Conservation (phyloP, 2,329 filamentous ascomycete species). For the Fusarium euwallaceae region DNA sequence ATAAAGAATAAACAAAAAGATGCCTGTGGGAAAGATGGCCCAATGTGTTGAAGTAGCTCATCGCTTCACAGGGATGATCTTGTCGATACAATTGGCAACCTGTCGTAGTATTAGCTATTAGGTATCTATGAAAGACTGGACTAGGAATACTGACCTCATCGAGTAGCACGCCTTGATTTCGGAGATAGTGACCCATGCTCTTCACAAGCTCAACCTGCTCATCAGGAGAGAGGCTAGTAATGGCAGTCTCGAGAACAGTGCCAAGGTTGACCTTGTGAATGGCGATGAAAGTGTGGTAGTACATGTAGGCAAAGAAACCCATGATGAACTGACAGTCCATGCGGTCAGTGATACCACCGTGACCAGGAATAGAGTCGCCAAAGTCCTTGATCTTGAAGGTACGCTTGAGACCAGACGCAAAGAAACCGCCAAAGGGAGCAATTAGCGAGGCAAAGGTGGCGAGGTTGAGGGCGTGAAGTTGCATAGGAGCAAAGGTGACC, state of each 20-base stretch:
- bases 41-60: conserved; percentile 26
- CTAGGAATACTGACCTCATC: conserved; percentile 46
- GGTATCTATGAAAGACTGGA: background rate
- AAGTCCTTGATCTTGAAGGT: conserved; percentile 99
- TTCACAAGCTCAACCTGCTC: conserved; percentile 89
- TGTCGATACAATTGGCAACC: conserved; percentile 47
- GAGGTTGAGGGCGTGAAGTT: conserved; percentile 91
- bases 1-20: conserved; percentile 33
- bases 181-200: conserved; percentile 72
- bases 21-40: conserved; percentile 19
- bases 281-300: conserved; percentile 97
- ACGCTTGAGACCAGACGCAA: conserved; percentile 95
- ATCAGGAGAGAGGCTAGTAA: conserved; percentile 87
- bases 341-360: conserved; percentile 97
- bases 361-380: conserved; percentile 96
- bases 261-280: conserved; percentile 88
- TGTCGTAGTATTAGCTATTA: conserved; percentile 24
- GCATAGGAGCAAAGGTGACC: conserved; percentile 86
- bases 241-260: conserved; percentile 88
- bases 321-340: conserved; percentile 99
- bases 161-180: conserved; percentile 69
- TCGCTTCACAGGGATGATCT: conserved; percentile 39
- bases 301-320: conserved; percentile 98
- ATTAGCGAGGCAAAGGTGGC: conserved; percentile 96
- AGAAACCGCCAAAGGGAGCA: conserved; percentile 97